Evolutionary conservation across 1,284 basidiomycete species (phyloP), one percentile per base, ranked within the genome.

Genomic region (Microbotryomycetes sp.): DNA sequence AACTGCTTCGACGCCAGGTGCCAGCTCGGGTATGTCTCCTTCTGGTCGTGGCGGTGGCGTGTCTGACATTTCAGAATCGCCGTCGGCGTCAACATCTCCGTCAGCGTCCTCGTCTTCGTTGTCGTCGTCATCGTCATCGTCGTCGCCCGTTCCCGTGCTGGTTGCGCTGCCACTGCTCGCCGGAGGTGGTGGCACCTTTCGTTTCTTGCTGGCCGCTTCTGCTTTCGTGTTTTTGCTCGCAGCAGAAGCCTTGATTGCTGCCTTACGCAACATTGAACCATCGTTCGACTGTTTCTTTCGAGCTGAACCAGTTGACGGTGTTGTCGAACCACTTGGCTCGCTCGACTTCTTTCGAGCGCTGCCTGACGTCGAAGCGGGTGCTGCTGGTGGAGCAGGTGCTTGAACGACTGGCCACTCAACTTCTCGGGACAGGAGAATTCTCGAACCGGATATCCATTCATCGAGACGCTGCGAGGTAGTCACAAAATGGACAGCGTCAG

Each of bases 381-480:
- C 62, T 25, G 36, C 36, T 42, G 60, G 60, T 81, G 51, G n/a
- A 80, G 79, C 7, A 80, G 77, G 31, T 80, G 77, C 65, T 72
- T 89, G 90, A 29, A 74, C 71, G 46, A 74, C 66, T 1, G 96
- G 96, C 92, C 91, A 97, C 75, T 97, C 91, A 69, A 99, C 83
- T 73, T 97, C 92, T 67, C 87, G 82, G 62, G 81, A 82, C 30
- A 93, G 81, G 52, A 97, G 82, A 62, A 99, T 82, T 32, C 92
- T 84, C 3, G 88, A 86, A 19, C 89, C 90, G 28, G 86, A 80
- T n/a, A 99, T 88, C 96, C 96, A 99, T 68, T 97, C 96, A 76
- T 99, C 96, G 55, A 98, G 81, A 72, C 96, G 92, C 78, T 72
- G 60, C 30, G 6, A 5, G 28, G 1, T 15, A 19, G 28, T 1